Conservation (phyloP, 805 yeast species). For the Candida glaebosa region DNA sequence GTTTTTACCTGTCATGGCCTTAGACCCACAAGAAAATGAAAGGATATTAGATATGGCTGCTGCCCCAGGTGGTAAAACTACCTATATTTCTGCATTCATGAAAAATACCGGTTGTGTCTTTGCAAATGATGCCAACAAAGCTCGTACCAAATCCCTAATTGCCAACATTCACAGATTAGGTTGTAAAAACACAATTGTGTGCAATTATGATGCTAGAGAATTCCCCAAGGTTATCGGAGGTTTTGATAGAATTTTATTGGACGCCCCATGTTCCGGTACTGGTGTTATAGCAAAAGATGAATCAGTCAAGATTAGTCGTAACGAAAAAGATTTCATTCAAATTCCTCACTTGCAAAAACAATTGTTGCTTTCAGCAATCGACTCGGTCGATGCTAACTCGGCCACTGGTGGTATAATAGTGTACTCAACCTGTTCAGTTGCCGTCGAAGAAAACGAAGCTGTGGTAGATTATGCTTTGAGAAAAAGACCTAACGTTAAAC, state of each 20-base stretch:
- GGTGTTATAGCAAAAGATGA: constrained; percentile 99
- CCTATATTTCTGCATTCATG: constrained; percentile 93
- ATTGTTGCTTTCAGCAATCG: constrained; percentile 88
- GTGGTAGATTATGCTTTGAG: constrained; percentile 97
- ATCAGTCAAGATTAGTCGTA: constrained; percentile 86
- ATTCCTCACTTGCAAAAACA: constrained; percentile 97
- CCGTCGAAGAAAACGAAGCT: constrained; percentile 97
- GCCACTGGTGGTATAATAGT: constrained; percentile 91
- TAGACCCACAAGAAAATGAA: constrained; percentile 96
- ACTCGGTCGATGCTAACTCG: constrained; percentile 92
- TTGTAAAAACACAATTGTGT: constrained; percentile 92
- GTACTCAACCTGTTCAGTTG: constrained; percentile 97
- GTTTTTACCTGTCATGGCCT: constrained; percentile 95
- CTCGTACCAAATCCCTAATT: constrained; percentile 92
- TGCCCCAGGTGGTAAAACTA: constrained; percentile 99
- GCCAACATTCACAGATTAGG: constrained; percentile 98
- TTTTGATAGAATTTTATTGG: constrained; percentile 88
- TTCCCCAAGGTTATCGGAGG: constrained; percentile 99
- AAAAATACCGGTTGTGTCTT: constrained; percentile 96
- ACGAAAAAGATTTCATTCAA: constrained; percentile 94
- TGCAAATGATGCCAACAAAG: constrained; percentile 96
- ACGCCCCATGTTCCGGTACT: constrained; percentile 99
- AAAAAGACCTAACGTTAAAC: constrained; percentile 92
- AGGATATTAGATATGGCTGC: constrained; percentile 98
- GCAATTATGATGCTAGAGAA: constrained; percentile 97